phyloP scores from a whole-genome alignment of 2,329 filamentous ascomycete genomes.

The Sarocladium oryzae region DNA sequence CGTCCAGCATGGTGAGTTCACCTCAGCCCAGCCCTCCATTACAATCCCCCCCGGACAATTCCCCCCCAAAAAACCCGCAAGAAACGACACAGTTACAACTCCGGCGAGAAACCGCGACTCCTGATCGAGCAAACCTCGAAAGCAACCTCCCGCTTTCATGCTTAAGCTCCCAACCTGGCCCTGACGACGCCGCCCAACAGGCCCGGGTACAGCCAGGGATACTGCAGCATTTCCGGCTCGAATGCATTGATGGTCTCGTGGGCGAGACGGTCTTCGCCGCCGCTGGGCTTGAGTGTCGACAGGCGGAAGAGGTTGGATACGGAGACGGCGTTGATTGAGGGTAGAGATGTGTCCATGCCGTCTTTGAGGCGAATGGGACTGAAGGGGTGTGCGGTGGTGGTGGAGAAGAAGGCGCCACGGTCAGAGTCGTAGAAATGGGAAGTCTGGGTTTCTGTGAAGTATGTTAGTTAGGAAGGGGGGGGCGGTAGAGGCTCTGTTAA shows the following conservation, averaged over 20 bases:
- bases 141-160: background rate
- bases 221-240: constrained; percentile 84
- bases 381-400: constrained; percentile 54
- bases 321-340: constrained; percentile 83
- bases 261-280: constrained; percentile 57
- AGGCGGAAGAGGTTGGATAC: constrained; percentile 83
- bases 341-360: constrained; percentile 88
- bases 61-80: too few species aligned
- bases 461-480: too few species aligned
- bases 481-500: background rate
- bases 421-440: constrained; percentile 67
- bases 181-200: constrained; percentile 72
- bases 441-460: constrained; percentile 61
- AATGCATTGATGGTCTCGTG: constrained; percentile 76
- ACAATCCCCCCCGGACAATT: too few species aligned
- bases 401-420: constrained; percentile 69
- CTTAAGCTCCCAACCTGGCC: constrained; percentile 60
- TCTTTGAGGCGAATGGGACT: constrained; percentile 85
- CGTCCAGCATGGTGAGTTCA: background rate
- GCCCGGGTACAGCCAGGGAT: constrained; percentile 85
- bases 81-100: too few species aligned
- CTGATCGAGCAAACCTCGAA: background rate
- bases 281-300: constrained; percentile 59
- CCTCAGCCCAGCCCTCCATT: too few species aligned
- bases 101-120: background rate